These are phyloP conservation scores for Crithidia thermophila DNA, from an alignment of 208 protist species.

Conservation along the genomic window DNA sequence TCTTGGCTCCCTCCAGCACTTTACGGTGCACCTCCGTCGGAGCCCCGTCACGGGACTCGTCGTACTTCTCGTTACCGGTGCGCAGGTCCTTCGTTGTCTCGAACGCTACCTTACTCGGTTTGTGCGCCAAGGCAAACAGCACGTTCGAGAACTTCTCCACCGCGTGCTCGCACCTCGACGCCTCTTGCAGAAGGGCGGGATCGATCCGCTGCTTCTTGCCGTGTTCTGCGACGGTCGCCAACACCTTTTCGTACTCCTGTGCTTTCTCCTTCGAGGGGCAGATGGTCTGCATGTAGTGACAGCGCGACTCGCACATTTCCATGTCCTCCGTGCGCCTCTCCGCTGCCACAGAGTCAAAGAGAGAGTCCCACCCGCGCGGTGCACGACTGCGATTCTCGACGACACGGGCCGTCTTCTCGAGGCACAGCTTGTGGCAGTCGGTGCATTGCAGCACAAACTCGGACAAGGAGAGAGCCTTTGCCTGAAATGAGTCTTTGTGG, in stretches of 20 bases:
- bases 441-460: conserved; percentile 58
- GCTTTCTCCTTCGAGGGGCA: conserved; percentile 45
- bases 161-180: conserved; percentile 70
- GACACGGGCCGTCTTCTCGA: conserved; percentile 52
- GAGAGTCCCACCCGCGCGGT: conserved; percentile 58
- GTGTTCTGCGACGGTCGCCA: neutral
- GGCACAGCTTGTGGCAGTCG: conserved; percentile 66
- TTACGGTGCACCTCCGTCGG: conserved; percentile 56
- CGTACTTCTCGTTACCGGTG: conserved; percentile 3
- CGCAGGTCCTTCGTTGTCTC: neutral
- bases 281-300: conserved; percentile 36
- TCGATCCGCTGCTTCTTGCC: conserved; percentile 19
- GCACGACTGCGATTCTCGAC: conserved; percentile 69
- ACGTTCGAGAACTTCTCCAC: conserved; percentile 52
- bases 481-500: conserved; percentile 42
- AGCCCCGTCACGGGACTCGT: conserved; percentile 23
- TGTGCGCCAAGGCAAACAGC: conserved; percentile 74
- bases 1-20: conserved; percentile 41
- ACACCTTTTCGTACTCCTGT: conserved; percentile 39
- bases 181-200: conserved; percentile 35
- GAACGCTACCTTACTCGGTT: conserved; percentile 79
- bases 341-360: conserved; percentile 58
- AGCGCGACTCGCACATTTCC: conserved; percentile 47
- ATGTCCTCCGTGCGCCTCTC: conserved; percentile 57
- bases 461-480: conserved; percentile 49